Evolutionary conservation across 2,329 filamentous ascomycete genomes (phyloP).

Genomic region (Botrytis elliptica): DNA sequence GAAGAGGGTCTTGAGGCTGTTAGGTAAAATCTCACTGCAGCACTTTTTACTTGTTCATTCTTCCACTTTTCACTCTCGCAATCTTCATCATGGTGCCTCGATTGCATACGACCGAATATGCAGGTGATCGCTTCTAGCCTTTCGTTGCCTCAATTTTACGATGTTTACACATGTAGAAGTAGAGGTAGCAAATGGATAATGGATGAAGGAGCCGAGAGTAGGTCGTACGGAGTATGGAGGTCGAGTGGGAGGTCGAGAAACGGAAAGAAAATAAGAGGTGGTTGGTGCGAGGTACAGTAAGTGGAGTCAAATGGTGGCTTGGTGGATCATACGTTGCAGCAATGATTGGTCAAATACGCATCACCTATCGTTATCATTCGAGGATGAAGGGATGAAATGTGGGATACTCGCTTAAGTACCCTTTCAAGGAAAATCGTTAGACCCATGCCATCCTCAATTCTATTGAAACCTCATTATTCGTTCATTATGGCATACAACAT

Average conservation of each 20-base stretch:
- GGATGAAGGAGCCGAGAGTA: background rate
- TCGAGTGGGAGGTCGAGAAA: background rate
- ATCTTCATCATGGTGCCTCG: background rate
- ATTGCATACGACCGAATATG: background rate
- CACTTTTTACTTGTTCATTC: background rate
- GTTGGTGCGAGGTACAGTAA: slow-evolving; percentile 12
- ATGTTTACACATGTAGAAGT: background rate
- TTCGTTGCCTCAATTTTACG: background rate
- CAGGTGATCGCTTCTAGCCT: background rate
- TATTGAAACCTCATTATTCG: background rate
- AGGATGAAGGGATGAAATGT: background rate
- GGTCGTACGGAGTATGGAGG: background rate
- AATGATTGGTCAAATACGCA: background rate
- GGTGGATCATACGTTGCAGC: background rate
- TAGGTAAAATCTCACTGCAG: background rate
- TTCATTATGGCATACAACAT: background rate
- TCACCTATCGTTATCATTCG: background rate
- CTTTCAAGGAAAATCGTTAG: background rate
- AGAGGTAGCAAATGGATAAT: background rate
- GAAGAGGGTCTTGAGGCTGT: slow-evolving; percentile 1
- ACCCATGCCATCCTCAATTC: background rate
- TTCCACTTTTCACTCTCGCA: background rate
- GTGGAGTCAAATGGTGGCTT: too few species aligned
- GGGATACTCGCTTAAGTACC: background rate
- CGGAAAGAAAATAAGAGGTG: slow-evolving; percentile 10